Conservation (phyloP, 148 eudicot genomes). For the Persicaria tinctoria region DNA sequence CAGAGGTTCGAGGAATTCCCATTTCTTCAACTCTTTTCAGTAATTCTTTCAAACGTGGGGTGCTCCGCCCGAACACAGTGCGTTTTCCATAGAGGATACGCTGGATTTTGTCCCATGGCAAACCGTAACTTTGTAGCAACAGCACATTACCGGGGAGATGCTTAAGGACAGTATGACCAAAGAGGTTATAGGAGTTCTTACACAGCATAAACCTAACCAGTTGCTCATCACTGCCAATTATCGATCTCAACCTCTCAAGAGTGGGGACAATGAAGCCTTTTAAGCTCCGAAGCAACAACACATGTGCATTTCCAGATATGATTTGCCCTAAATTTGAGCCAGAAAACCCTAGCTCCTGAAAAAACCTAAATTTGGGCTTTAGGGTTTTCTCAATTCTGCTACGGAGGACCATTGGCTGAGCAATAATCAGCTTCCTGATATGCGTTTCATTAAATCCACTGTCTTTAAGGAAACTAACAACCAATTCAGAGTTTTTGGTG, state of each 20-base stretch:
- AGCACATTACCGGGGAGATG: not conserved
- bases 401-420: not conserved
- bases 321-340: conserved; percentile 1
- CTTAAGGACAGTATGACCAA: not conserved
- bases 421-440: conserved; percentile 1
- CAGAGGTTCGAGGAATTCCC: conserved; percentile 2
- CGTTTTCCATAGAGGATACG: not conserved
- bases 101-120: not conserved
- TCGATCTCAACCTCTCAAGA: not conserved
- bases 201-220: not conserved
- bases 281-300: not conserved
- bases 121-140: not conserved
- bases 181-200: not conserved
- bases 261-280: conserved; percentile 12
- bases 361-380: conserved; percentile 16
- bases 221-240: not conserved
- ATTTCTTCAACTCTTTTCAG: conserved; percentile 2
- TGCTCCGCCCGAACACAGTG: not conserved
- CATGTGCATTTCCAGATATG: not conserved
- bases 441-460: conserved; percentile 8
- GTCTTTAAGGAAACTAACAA: conserved; percentile 1
- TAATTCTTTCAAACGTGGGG: not conserved
- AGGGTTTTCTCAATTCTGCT: conserved; percentile 12
- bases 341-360: conserved; percentile 13
- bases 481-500: conserved; percentile 4